A percentile compares a stretch with the other conserved stretches of the same genome.
Evolutionary conservation across 495 filamentous ascomycete species (phyloP).

Genomic region (Neurospora sp.): DNA sequence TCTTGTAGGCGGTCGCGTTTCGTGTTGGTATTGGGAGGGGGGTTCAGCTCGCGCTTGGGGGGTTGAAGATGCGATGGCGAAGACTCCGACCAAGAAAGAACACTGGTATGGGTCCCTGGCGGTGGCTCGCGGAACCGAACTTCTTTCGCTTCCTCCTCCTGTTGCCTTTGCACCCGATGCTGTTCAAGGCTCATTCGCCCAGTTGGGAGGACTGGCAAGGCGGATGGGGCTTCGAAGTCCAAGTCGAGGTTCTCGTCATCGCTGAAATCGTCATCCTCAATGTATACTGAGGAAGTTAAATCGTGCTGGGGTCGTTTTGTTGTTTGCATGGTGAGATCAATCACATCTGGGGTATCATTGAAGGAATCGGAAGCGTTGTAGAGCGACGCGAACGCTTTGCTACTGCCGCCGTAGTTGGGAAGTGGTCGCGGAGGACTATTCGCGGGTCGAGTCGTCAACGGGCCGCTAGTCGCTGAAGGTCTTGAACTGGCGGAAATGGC

Average conservation of each 20-base stretch:
- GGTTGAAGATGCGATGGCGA: constrained; percentile 20
- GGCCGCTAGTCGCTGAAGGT: not conserved
- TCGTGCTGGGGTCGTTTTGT: constrained; percentile 3
- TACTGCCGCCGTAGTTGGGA: not conserved
- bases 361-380: constrained; percentile 33
- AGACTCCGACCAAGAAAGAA: constrained; percentile 22
- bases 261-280: constrained; percentile 58
- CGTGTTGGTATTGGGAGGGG: constrained; percentile 3
- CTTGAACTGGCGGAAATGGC: not conserved
- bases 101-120: constrained; percentile 9
- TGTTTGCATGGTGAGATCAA: constrained; percentile 3
- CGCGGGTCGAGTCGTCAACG: constrained; percentile 6
- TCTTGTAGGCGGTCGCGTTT: constrained; percentile 27
- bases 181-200: constrained; percentile 7
- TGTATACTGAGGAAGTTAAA: constrained; percentile 28
- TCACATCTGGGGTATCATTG: constrained; percentile 21
- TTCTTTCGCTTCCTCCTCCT: not conserved
- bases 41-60: constrained; percentile 3
- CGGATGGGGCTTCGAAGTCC: constrained; percentile 42
- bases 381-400: constrained; percentile 27
- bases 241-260: constrained; percentile 56
- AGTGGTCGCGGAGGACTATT: constrained; percentile 3
- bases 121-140: not conserved
- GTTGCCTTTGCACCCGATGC: not conserved
- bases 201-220: constrained; percentile 29